Evolutionary conservation across 768 basidiomycete genomes (phyloP), one percentile per base, ranked within the genome.

Genomic region (Macrolepiota dolichaula): DNA sequence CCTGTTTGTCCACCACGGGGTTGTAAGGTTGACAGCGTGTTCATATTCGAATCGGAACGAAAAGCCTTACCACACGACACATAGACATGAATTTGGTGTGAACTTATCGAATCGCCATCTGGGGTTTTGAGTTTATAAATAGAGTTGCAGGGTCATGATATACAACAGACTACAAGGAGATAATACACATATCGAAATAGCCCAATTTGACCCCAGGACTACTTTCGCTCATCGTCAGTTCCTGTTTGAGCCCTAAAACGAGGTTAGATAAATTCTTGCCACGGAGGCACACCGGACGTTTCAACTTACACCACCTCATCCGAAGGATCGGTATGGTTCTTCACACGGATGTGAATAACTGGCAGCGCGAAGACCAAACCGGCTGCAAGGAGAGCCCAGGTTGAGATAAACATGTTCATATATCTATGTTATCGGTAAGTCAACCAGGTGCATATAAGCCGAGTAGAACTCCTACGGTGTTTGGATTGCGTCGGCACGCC

Each of bases 341-440:
- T 85, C 63, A 90, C 85, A 29, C 89, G 86, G 52, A 84, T 73
- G 65, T 87, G 77, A 29, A 91, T 83, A 88, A 90, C 88, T 3
- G 88, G 89, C 40, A 89, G 73, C 13, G 87, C 82, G 64, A 81
- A 88, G 51, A 86, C 29, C 17, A 91, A 76, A 4, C 88, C 88
- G 0, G 79, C 82, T 29, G 80, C 82, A 46, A 89, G 82, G 35
- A 91, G 76, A 19, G 74, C 79, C 88, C 89, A 91, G 1, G 89
- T 89, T 19, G 87, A 87, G 62, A 86, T 68, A 66, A 91, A 88
- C 47, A 91, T 79, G 66, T 80, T 87, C 83, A 88, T 85, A 72
- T 80, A 91, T 36, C 81, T 82, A 22, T 2, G n/a, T n/a, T n/a
- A 24, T 4, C 12, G 17, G 35, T 27, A 27, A 25, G 2, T 51